Percentiles rank a stretch among this genome's conserved stretches.
Evolutionary conservation across 225 moss, liverwort and hornwort genomes (phyloP).

Genomic region (Sphagnum contortum): DNA sequence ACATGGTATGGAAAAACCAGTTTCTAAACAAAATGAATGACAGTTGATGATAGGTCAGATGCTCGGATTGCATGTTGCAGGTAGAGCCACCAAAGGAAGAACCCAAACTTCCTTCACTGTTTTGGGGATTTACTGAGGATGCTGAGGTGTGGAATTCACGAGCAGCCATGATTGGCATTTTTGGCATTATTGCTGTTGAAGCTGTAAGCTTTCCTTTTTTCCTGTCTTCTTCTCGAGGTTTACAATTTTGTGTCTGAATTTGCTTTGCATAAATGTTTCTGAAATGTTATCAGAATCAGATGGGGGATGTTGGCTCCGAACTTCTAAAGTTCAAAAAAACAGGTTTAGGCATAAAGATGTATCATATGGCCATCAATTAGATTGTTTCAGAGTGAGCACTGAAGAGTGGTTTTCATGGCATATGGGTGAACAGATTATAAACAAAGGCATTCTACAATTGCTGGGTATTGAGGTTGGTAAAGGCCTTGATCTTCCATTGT

Average conservation of each 20-base stretch:
- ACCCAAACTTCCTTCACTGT: slow-evolving; percentile 54
- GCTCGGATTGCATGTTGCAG: slow-evolving; percentile 11
- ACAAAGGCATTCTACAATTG: slow-evolving; percentile 49
- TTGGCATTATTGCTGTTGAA: slow-evolving; percentile 59
- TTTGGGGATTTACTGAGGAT: slow-evolving; percentile 84
- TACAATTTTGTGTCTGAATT: too few species aligned
- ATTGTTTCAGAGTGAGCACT: too few species aligned
- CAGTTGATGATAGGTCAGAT: neutral
- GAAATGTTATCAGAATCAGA: too few species aligned
- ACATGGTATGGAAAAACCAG: too few species aligned
- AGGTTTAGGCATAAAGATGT: too few species aligned
- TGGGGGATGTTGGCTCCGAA: too few species aligned
- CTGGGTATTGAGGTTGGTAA: slow-evolving; percentile 73
- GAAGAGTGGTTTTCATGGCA: neutral
- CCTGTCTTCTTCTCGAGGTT: too few species aligned
- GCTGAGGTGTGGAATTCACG: slow-evolving; percentile 91
- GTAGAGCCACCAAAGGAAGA: slow-evolving; percentile 57
- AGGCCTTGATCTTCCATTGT: slow-evolving; percentile 72
- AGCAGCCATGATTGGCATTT: slow-evolving; percentile 69
- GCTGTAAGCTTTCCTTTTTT: slow-evolving; percentile 42
- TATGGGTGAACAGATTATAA: slow-evolving; percentile 34
- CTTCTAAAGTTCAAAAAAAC: too few species aligned
- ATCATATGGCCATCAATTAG: too few species aligned
- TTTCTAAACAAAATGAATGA: neutral
- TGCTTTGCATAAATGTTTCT: too few species aligned